A percentile compares a stretch with the other conserved stretches of the same genome.
Conservation (phyloP, 169 alveolate genomes). For the Plasmodium ovale region DNA sequence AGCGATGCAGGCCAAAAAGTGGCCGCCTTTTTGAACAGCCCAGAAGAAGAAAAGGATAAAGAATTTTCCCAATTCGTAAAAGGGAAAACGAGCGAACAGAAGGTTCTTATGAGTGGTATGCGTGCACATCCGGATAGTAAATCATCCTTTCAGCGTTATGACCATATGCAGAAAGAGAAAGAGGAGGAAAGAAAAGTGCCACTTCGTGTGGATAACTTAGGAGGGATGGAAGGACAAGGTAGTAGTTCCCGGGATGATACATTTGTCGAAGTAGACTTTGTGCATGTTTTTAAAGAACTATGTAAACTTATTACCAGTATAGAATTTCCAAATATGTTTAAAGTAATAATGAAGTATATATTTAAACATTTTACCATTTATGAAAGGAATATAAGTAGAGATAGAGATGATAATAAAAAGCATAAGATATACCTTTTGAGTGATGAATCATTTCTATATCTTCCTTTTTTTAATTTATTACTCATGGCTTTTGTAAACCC, state of each 20-base stretch:
- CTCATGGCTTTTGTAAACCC: slow-evolving; percentile 56
- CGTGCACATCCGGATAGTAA: neutral
- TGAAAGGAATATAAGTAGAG: slow-evolving; percentile 33
- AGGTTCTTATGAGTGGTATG: neutral
- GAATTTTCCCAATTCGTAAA: slow-evolving; percentile 41
- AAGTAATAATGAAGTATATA: slow-evolving; percentile 9
- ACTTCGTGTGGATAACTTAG: neutral
- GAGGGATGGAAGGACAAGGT: neutral
- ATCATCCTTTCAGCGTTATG: neutral
- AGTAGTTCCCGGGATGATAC: neutral
- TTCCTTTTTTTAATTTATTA: slow-evolving; percentile 52
- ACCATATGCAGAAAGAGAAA: no score
- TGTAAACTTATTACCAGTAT: slow-evolving; percentile 44
- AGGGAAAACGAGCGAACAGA: slow-evolving; percentile 30
- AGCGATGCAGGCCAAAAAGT: no score
- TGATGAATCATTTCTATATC: slow-evolving; percentile 15
- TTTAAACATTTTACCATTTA: slow-evolving; percentile 33
- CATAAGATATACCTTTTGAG: slow-evolving; percentile 32
- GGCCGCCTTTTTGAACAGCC: no score
- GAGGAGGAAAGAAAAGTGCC: neutral
- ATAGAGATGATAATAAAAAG: neutral
- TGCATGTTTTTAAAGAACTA: slow-evolving; percentile 26
- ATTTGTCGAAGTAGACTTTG: slow-evolving; percentile 37
- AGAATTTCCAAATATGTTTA: slow-evolving; percentile 51
- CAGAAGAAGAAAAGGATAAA: slow-evolving; percentile 14